Evolutionary conservation across 2,329 filamentous ascomycete species (phyloP).

Genomic region (Gnomoniopsis sp.): DNA sequence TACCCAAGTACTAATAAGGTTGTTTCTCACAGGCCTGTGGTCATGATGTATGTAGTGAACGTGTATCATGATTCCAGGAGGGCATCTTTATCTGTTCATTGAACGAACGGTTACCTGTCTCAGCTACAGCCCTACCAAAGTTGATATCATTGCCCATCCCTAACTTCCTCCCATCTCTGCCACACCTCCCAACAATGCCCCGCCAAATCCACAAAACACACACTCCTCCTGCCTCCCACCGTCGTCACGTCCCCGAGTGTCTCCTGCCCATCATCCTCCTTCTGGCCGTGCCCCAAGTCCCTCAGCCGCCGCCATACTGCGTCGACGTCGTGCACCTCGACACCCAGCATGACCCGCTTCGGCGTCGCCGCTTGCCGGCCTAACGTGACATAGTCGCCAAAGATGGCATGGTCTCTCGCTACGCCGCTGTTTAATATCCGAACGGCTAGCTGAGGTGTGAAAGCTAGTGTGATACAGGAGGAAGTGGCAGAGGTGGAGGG

Average conservation of each 20-base stretch:
- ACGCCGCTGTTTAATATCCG: background rate
- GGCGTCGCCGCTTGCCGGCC: background rate
- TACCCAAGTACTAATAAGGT: too few relatives aligned
- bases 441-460: constrained; percentile 3
- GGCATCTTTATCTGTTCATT: too few relatives aligned
- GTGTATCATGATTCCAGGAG: too few relatives aligned
- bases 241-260: background rate
- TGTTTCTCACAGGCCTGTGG: too few relatives aligned
- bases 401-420: background rate
- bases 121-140: too few relatives aligned
- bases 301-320: background rate
- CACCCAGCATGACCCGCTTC: constrained; percentile 2
- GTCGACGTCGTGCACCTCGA: background rate
- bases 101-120: too few relatives aligned
- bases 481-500: background rate
- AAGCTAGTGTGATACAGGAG: background rate
- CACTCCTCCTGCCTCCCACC: background rate
- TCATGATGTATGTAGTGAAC: too few relatives aligned
- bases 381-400: background rate
- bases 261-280: background rate
- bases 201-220: background rate
- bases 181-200: background rate
- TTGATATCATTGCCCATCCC: too few relatives aligned
- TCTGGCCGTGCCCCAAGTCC: background rate
- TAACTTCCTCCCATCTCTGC: background rate